Evolutionary conservation across 352 stramenopile species (phyloP), one percentile per base, ranked within the genome.

Genomic region (Pythium myriotylum): DNA sequence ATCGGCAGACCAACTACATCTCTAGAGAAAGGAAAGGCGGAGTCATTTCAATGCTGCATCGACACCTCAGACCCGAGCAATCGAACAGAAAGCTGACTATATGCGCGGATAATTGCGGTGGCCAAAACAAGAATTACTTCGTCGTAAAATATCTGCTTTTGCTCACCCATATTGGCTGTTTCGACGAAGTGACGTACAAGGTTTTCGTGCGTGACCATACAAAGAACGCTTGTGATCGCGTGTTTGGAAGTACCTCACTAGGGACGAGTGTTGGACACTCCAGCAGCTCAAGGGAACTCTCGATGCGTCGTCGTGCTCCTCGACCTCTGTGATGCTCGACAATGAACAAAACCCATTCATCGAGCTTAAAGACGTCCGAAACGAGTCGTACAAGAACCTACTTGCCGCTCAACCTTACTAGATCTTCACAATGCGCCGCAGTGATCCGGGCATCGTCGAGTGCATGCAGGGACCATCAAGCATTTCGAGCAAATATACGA

Each of bases 91-190:
- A 48, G 2, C 26, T 49, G 9, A 61, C 50, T 3, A 17, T 67
- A 1, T 61, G 51, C 33, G 59, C 51, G 0, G 59, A 67, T 45
- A 61, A 67, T 27, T 67, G 59, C 16, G 52, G 41, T 2, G 59
- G 51, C 1, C 59, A 67, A 41, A 67, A 67, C 52, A 67, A 61
- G 17, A 58, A 62, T 45, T 53, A 57, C 37, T 53, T 51, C 37
- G 33, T 67, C 9, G 4, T 67, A 16, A 43, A 53, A 43, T 61
- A 48, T n/a, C 26, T 59, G 1, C 52, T 51, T 2, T 26, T 49
- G 4, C 52, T 67, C 17, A 35, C 35, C 4, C 32, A 67, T 26
- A 9, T 37, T n/a, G 52, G 52, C 1, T 39, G 16, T 8, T 52
- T 57, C n/a, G 1, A 32, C 0, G 47, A 40, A 3, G 35, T 52